Evolutionary conservation across 179 eudicot genomes (phyloP).

Genomic region (Silene vulgaris): DNA sequence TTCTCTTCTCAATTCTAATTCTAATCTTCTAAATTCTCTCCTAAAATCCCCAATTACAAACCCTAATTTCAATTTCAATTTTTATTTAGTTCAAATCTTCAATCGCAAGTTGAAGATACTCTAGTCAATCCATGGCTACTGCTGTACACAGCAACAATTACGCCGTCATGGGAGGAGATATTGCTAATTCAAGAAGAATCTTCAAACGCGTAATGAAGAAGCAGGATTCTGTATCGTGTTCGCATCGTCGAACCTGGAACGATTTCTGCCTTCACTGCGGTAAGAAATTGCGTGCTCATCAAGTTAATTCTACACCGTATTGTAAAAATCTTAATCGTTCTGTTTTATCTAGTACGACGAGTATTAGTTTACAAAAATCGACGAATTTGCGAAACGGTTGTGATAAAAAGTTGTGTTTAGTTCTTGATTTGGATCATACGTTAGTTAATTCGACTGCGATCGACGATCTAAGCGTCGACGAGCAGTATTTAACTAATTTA

Average conservation of each 20-base stretch:
- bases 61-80: neutral
- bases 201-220: neutral
- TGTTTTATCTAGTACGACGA: neutral
- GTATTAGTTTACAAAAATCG: neutral
- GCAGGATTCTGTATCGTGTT: neutral
- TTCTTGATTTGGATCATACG: slow-evolving; percentile 85
- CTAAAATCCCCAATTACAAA: neutral
- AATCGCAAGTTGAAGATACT: too few species aligned
- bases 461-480: slow-evolving; percentile 48
- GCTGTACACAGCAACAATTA: neutral
- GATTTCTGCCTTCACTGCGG: neutral
- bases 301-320: neutral
- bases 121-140: neutral
- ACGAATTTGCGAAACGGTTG: slow-evolving; percentile 8
- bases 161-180: neutral
- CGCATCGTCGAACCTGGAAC: neutral
- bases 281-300: neutral
- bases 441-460: slow-evolving; percentile 69
- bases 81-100: too few species aligned
- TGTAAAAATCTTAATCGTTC: neutral
- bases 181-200: too few species aligned
- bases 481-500: slow-evolving; percentile 40
- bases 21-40: neutral
- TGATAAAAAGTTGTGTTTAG: slow-evolving; percentile 54
- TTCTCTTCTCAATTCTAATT: neutral